These are phyloP conservation scores for Clathrospora elynae DNA, from an alignment of 2,329 filamentous ascomycete genomes.

Conservation along the genomic window DNA sequence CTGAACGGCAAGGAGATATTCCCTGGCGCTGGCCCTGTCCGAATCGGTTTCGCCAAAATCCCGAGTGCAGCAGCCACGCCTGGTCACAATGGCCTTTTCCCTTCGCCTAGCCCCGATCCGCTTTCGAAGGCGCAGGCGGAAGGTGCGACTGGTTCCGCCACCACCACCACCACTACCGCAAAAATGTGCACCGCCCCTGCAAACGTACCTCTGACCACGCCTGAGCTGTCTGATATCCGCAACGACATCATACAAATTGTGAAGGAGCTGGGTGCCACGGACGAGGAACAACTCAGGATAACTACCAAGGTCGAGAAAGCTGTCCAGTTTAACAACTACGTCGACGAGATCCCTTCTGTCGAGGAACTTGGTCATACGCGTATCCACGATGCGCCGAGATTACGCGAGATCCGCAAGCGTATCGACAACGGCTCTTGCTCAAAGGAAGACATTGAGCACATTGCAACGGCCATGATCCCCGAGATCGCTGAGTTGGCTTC, in stretches of 20 bases:
- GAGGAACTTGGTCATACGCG: slow-evolving; percentile 86
- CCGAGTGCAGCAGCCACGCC: slow-evolving; percentile 87
- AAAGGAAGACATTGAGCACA: slow-evolving; percentile 85
- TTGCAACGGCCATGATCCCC: slow-evolving; percentile 90
- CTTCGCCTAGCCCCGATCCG: slow-evolving; percentile 89
- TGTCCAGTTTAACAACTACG: slow-evolving; percentile 72
- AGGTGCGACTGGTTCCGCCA: slow-evolving; percentile 44
- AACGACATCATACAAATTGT: slow-evolving; percentile 85
- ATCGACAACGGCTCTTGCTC: slow-evolving; percentile 94
- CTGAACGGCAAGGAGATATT: slow-evolving; percentile 99
- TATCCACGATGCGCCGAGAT: slow-evolving; percentile 89
- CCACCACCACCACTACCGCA: slow-evolving; percentile 37
- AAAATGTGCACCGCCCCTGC: slow-evolving; percentile 48
- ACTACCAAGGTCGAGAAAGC: slow-evolving; percentile 74
- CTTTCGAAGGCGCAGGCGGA: slow-evolving; percentile 62
- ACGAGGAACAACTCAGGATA: slow-evolving; percentile 77
- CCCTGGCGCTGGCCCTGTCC: slow-evolving; percentile 89
- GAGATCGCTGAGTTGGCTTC: slow-evolving; percentile 94
- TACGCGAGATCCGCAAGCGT: slow-evolving; percentile 93
- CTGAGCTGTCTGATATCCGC: slow-evolving; percentile 77
- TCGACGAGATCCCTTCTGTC: slow-evolving; percentile 85
- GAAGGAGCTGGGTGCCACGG: slow-evolving; percentile 81
- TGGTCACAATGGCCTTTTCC: slow-evolving; percentile 83
- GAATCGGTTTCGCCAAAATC: slow-evolving; percentile 97
- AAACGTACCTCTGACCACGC: slow-evolving; percentile 66